Evolutionary conservation across 2,329 filamentous ascomycete species (phyloP), one percentile per base, ranked within the genome.

Genomic region (Pseudogymnoascus sp.): DNA sequence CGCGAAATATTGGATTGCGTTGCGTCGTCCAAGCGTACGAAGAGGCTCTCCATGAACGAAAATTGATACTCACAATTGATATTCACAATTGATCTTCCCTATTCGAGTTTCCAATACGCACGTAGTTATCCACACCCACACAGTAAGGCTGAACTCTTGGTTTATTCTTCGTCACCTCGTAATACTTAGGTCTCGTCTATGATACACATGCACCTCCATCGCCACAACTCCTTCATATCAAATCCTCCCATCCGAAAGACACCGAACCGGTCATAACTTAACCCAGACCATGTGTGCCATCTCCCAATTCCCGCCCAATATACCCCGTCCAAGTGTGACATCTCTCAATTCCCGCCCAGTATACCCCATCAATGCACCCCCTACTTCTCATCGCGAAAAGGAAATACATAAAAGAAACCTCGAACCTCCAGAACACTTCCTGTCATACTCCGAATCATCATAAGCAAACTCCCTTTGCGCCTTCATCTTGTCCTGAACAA

Each of bases 161-260:
- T 33, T 54, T 54, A 54, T 54, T 54, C 25, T 33, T 54, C 47
- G n/a, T 54, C 28, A 54, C 47, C 47, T 54, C 47, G 47, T 54
- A 54, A 54, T 54, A 54, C 33, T 54, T 54, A 54, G 47, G 47
- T 54, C 43, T 72, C 33, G 47, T 54, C 47, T 54, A 54, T 54
- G 11, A 16, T 54, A 54, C 47, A 54, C 47, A 33, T 54, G 28
- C 28, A 14, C 47, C 47, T 20, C 16, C 28, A 35, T 54, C 47
- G 16, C 47, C 47, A 33, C 47, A 54, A 54, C 47, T 54, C 47
- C 47, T 20, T 6, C 28, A 20, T 28, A 2, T 35, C n/a, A 54
- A 54, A 54, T 6, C n/a, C 47, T 11, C 16, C 47, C 28, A 54
- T 54, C 28, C n/a, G 28, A 54, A 54, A n/a, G 4, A 30, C 12